Evolutionary conservation across 768 basidiomycete species (phyloP).

Genomic region (Calocybe cyanea): DNA sequence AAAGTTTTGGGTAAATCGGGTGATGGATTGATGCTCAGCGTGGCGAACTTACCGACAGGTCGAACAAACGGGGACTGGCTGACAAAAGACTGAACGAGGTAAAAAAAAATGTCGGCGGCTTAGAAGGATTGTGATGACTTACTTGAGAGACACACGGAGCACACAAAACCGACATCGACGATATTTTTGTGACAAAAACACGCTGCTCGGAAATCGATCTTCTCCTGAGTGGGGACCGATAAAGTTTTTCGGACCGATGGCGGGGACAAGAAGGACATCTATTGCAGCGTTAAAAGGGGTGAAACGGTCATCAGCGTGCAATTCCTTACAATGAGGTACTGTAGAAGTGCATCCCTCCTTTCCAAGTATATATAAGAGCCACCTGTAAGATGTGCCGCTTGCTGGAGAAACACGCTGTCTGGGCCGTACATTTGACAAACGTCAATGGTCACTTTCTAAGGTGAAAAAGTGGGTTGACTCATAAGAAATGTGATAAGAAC

Average conservation of each 20-base stretch:
- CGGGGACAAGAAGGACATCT: slow-evolving; percentile 76
- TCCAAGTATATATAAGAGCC: slow-evolving; percentile 89
- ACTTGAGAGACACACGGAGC: slow-evolving; percentile 98
- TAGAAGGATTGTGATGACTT: slow-evolving; percentile 28
- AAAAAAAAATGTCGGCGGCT: neutral
- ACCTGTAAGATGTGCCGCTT: slow-evolving; percentile 92
- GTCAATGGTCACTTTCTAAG: slow-evolving; percentile 93
- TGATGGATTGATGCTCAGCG: neutral
- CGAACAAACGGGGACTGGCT: slow-evolving; percentile 89
- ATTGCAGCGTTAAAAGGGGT: slow-evolving; percentile 6
- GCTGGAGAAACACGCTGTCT: slow-evolving; percentile 94
- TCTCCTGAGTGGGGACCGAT: slow-evolving; percentile 88
- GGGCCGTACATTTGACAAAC: slow-evolving; percentile 88
- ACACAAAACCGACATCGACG: slow-evolving; percentile 95
- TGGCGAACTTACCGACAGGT: slow-evolving; percentile 75
- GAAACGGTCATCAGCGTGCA: slow-evolving; percentile 3
- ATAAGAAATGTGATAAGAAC: slow-evolving; percentile 3
- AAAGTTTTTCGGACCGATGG: slow-evolving; percentile 69
- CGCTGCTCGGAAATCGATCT: slow-evolving; percentile 94
- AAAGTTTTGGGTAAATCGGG: neutral
- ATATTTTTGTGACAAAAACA: slow-evolving; percentile 99
- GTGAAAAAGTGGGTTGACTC: slow-evolving; percentile 1
- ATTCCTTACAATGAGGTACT: slow-evolving; percentile 70
- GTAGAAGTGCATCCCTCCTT: slow-evolving; percentile 81
- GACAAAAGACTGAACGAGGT: slow-evolving; percentile 75